Evolutionary conservation across 2,329 filamentous ascomycete genomes (phyloP), one percentile per base, ranked within the genome.

Genomic region (Nigrospora sphaerica): DNA sequence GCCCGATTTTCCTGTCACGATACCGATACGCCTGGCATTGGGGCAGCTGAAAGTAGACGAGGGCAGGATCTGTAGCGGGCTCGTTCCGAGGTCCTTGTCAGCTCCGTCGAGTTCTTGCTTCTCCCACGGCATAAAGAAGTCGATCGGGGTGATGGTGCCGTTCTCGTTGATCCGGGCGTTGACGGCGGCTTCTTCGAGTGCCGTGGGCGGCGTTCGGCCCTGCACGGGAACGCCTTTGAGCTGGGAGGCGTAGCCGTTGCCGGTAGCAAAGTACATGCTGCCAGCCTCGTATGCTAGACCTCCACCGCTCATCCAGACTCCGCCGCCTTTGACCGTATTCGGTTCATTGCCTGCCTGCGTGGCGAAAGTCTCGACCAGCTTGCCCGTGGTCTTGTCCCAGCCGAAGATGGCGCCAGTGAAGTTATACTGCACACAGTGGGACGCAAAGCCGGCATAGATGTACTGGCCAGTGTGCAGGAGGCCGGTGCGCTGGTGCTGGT

Each of bases 121-220:
- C 47, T 76, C 71, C 54, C 63, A 70, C 0, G 71, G 72, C 67
- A 74, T 74, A 55, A 75, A 75, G 50, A 74, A 75, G 53, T 75
- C 72, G 5, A 70, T 64, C 5, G 71, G 56, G 0, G 58, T 63
- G 3, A 75, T 51, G 28, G 60, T 69, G 7, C 72, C 71, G 45
- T 74, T 64, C 9, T 55, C 60, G 43, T 67, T 66, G 42, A 76
- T 66, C 0, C 64, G 69, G 58, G 72, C 69, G 50, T 76, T 70
- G 14, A 74, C 70, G 12, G 70, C 72, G 1, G 72, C 72, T 52
- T 76, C 69, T 56, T 74, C 72, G 1, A 75, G 59, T 2, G 70
- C 52, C 1, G 68, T 68, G 1, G 71, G 71, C 14, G 71, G 70
- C 35, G 66, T 64, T 36, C 67, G 63, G 17, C 72, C 72, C 32